Percentiles rank a stretch among this genome's conserved stretches.
Conservation (phyloP, 495 filamentous ascomycete genomes). For the Aspergillus conjunctus region DNA sequence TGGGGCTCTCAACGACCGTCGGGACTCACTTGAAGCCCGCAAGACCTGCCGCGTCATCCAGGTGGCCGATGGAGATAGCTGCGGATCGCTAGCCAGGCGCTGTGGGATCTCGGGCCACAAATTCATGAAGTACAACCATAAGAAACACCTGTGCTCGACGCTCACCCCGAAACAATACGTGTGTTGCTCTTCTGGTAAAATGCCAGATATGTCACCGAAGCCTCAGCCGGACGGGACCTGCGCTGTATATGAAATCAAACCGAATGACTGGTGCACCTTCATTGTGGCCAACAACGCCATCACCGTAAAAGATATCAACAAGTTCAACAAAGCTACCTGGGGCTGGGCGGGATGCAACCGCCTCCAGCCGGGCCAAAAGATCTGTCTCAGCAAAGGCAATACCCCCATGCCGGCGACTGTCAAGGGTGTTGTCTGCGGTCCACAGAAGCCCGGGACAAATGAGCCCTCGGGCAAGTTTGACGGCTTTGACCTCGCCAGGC, state of each 20-base stretch:
- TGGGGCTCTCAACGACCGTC: background rate
- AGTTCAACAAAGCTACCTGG: slow-evolving; percentile 43
- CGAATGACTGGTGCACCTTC: background rate
- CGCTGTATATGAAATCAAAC: background rate
- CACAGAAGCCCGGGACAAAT: slow-evolving; percentile 2
- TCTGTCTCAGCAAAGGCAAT: slow-evolving; percentile 4
- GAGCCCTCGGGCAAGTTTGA: background rate
- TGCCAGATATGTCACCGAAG: slow-evolving; percentile 3
- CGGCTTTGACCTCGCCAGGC: background rate
- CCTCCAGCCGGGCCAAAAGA: slow-evolving; percentile 6
- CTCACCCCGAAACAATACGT: slow-evolving; percentile 2
- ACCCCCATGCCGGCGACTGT: slow-evolving; percentile 2
- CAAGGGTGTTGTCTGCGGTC: background rate
- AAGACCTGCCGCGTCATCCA: background rate
- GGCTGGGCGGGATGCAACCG: slow-evolving; percentile 21
- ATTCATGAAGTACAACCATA: background rate
- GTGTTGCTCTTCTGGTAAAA: slow-evolving; percentile 1
- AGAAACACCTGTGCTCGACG: background rate
- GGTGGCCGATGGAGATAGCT: background rate
- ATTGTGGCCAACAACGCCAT: background rate
- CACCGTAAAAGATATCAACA: slow-evolving; percentile 29
- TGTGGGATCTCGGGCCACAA: background rate
- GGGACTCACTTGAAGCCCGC: background rate
- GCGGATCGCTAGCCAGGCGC: background rate
- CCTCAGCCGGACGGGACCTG: slow-evolving; percentile 6